Conservation (phyloP, 148 eudicot genomes). For the Cornus suecica region DNA sequence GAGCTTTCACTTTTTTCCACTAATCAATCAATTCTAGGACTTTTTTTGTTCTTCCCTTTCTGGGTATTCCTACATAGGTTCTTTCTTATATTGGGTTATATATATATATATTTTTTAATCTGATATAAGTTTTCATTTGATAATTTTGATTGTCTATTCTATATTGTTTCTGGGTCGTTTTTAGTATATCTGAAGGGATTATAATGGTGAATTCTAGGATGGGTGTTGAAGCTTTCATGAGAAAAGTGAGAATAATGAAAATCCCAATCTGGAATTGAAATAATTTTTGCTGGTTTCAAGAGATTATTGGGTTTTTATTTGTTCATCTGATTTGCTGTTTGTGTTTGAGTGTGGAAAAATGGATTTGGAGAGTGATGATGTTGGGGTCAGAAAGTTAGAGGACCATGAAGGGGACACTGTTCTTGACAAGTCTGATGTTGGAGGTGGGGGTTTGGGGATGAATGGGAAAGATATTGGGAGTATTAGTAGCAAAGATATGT, state of each 20-base stretch:
- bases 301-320: neutral
- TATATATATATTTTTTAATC: neutral
- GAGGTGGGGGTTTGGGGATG: conserved; percentile 15
- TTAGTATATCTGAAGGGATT: neutral
- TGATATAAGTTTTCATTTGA: neutral
- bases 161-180: no score
- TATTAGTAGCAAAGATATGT: conserved; percentile 31
- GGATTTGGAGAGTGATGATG: conserved; percentile 39
- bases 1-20: neutral
- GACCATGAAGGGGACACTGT: conserved; percentile 18
- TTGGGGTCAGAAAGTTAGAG: neutral
- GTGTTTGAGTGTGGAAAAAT: conserved; percentile 19
- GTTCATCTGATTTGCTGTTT: neutral
- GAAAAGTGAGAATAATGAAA: neutral
- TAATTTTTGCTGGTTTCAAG: neutral
- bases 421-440: conserved; percentile 19
- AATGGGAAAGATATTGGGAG: conserved; percentile 31
- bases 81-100: neutral
- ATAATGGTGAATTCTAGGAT: neutral
- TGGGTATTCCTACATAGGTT: neutral
- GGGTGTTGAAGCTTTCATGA: neutral
- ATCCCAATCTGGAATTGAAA: neutral
- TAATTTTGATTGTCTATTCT: neutral
- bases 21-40: neutral
- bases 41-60: neutral